These are phyloP conservation scores for Aureobasidium sp. DNA, from an alignment of 2,329 filamentous ascomycete species.

Conservation along the genomic window DNA sequence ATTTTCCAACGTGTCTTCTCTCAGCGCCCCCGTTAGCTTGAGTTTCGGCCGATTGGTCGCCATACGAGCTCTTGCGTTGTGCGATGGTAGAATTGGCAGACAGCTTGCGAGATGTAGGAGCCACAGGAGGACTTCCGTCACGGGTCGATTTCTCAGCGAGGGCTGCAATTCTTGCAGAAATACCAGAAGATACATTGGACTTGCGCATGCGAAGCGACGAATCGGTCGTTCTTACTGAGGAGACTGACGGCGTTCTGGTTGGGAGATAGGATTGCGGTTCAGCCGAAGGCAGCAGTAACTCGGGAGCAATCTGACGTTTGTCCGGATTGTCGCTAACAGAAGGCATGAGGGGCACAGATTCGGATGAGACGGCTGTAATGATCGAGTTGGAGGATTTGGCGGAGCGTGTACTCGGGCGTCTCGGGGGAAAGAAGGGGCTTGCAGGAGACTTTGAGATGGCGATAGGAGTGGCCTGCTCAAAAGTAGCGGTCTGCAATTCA, in stretches of 20 bases:
- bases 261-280: not conserved
- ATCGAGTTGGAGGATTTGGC: constrained; percentile 18
- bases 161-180: constrained; percentile 90
- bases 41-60: not conserved
- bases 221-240: constrained; percentile 1
- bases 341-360: not conserved
- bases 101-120: not conserved
- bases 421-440: constrained; percentile 50
- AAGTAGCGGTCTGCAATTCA: constrained; percentile 70
- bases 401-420: constrained; percentile 22
- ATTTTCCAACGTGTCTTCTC: not conserved
- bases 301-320: not conserved
- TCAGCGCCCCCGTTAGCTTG: not conserved
- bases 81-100: constrained; percentile 2
- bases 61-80: constrained; percentile 9
- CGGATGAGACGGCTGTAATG: not conserved
- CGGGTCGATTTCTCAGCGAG: constrained; percentile 59
- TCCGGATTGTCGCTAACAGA: not conserved
- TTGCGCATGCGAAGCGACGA: constrained; percentile 36
- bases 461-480: constrained; percentile 76
- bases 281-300: not conserved
- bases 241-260: not conserved
- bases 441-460: constrained; percentile 77
- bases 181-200: constrained; percentile 76
- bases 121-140: constrained; percentile 16